Evolutionary conservation across 108 stramenopile species (phyloP), one percentile per base, ranked within the genome.

Genomic region (Mayamaea pseudoterrestris): DNA sequence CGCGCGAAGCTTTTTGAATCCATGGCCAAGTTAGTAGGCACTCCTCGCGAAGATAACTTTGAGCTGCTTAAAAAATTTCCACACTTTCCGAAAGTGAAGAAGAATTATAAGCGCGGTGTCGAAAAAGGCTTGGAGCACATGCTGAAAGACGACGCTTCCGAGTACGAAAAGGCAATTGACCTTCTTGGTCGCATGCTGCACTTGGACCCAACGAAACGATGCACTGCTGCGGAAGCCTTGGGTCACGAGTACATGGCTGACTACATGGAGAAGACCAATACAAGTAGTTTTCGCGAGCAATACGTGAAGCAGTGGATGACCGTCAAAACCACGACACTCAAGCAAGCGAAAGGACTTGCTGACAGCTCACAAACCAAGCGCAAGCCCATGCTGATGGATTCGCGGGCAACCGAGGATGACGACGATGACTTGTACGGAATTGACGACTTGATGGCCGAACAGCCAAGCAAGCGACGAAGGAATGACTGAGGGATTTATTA

Each of bases 21-120:
- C 22, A 69, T 74, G 18, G 84, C 76, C 66, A 90, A 90, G 53
- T 61, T 90, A 27, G 78, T 80, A 31, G 87, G 87, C 0, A 69
- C 61, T 5, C 87, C 87, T 6, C 34, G 62, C 14, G 35, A 37
- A 21, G 64, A 73, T n/a, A 82, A 84, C 53, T 84, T 58, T 47
- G 44, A 47, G 43, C 47, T 67, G 9, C 73, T 66, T 6, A 61
- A 53, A 21, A 61, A 74, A 35, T 90, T 80, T 48, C 87, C 87
- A 8, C 64, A 76, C 63, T 84, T 73, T 60, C 45, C 58, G 6
- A 80, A 78, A 39, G 65, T 61, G 3, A 60, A 61, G 40, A 90
- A 90, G 53, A 80, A 66, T 50, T 90, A 90, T 42, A 61, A 46
- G n/a, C 42, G 80, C 12, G 88, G 78, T 35, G 80, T 90, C 1